These are phyloP conservation scores for Ceratocystis variospora DNA, from an alignment of 2,329 filamentous ascomycete species.

Conservation along the genomic window DNA sequence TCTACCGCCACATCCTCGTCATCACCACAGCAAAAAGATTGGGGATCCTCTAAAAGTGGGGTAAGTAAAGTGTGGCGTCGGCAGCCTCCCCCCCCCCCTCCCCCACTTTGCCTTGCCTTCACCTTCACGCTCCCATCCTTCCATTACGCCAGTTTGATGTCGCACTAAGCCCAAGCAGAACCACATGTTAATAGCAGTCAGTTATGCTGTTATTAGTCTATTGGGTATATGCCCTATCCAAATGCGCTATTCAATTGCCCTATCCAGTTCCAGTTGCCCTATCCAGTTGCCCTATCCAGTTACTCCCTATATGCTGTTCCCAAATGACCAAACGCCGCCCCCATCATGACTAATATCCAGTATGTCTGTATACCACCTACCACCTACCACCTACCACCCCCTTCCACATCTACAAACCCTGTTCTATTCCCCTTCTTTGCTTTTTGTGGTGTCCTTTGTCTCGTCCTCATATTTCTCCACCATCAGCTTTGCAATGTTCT, in stretches of 20 bases:
- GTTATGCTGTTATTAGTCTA: too few species aligned
- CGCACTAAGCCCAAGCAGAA: background rate
- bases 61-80: background rate
- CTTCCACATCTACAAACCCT: background rate
- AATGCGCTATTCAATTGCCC: too few species aligned
- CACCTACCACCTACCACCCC: background rate
- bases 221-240: background rate
- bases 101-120: too few species aligned
- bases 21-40: slow-evolving; percentile 11
- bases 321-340: too few species aligned
- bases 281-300: too few species aligned
- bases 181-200: too few species aligned
- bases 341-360: too few species aligned
- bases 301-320: too few species aligned
- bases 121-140: background rate
- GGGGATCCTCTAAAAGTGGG: slow-evolving; percentile 8
- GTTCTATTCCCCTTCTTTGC: background rate
- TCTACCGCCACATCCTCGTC: slow-evolving; percentile 14
- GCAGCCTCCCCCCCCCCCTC: background rate
- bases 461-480: slow-evolving; percentile 37
- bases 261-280: too few species aligned
- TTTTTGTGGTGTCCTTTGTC: background rate
- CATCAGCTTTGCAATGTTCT: slow-evolving; percentile 63
- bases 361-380: too few species aligned
- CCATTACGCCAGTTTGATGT: background rate